A percentile compares a stretch with the other conserved stretches of the same genome.
Conservation (phyloP, 768 basidiomycete genomes). For the Rhizopogon rudus region DNA sequence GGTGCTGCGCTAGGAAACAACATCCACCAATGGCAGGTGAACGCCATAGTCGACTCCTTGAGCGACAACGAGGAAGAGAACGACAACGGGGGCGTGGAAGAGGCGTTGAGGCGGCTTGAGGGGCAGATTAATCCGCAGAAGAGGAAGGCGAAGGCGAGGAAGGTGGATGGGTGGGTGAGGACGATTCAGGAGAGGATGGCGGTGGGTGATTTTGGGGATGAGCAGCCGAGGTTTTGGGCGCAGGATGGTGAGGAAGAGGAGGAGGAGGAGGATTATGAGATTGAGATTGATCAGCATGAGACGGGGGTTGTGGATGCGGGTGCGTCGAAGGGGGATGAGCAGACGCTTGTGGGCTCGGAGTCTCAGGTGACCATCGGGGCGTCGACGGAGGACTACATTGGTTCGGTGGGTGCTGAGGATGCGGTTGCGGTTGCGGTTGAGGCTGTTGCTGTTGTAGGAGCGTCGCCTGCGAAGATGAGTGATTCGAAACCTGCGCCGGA, state of each 20-base stretch:
- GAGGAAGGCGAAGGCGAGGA: conserved; percentile 64
- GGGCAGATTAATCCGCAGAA: conserved; percentile 77
- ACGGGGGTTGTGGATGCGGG: conserved; percentile 19
- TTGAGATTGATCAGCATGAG: conserved; percentile 28
- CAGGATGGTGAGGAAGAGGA: conserved; percentile 39
- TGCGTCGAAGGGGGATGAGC: conserved; percentile 3
- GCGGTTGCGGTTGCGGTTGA: conserved; percentile 7
- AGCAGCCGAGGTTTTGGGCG: conserved; percentile 51
- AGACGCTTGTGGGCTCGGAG: conserved; percentile 10
- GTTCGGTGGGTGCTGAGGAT: conserved; percentile 13
- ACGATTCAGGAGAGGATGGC: conserved; percentile 63
- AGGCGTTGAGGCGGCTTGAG: conserved; percentile 74
- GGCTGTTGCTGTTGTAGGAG: background rate
- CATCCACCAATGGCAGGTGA: conserved; percentile 81
- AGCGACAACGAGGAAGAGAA: conserved; percentile 65
- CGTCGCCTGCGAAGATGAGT: conserved; percentile 24
- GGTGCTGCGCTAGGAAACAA: conserved; percentile 35
- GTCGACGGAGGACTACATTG: conserved; percentile 17
- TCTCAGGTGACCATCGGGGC: conserved; percentile 17
- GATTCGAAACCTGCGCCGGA: conserved; percentile 51
- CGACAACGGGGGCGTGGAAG: conserved; percentile 69
- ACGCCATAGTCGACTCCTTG: conserved; percentile 68
- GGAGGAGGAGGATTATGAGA: conserved; percentile 27
- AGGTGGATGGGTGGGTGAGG: conserved; percentile 81
- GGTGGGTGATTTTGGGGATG: conserved; percentile 59